phyloP scores from a whole-genome alignment of 1,139 yeast genomes.

The Candida sp. region DNA sequence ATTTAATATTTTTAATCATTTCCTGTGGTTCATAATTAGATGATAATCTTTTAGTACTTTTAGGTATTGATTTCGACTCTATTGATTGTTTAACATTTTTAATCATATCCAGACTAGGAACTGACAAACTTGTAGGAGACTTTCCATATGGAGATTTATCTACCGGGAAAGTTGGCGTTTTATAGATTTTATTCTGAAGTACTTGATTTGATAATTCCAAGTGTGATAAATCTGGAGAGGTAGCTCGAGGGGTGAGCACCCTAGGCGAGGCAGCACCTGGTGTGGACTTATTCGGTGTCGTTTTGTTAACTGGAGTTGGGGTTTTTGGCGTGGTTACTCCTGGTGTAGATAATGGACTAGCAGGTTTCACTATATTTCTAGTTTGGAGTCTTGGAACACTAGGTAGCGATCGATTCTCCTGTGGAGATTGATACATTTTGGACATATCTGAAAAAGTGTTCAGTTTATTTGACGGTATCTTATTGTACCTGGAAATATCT shows the following conservation, averaged over 20 bases:
- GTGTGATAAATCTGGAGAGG: not conserved
- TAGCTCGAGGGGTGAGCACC: not conserved
- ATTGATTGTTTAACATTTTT: constrained; percentile 19
- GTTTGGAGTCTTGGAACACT: not conserved
- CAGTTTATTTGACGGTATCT: not conserved
- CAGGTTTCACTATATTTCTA: not conserved
- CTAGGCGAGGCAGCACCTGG: not conserved
- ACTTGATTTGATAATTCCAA: not conserved
- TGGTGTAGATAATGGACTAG: not conserved
- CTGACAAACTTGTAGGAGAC: not conserved
- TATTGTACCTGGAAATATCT: constrained; percentile 1
- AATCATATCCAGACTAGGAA: constrained; percentile 16
- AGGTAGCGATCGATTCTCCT: not conserved
- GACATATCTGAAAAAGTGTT: not conserved
- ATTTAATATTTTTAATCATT: constrained; percentile 22
- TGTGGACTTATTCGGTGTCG: not conserved
- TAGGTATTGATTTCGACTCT: constrained; percentile 15
- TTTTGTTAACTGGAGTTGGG: not conserved
- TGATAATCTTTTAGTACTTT: constrained; percentile 15
- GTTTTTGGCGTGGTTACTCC: not conserved
- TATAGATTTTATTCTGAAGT: not conserved
- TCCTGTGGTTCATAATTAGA: constrained; percentile 22
- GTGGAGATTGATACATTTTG: not conserved
- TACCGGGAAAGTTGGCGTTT: not conserved
- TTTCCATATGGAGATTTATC: constrained; percentile 1